Percentiles rank a stretch among this genome's conserved stretches.
Conservation (phyloP, 1,139 yeast species). For the Debaryomycetaceae sp. region DNA sequence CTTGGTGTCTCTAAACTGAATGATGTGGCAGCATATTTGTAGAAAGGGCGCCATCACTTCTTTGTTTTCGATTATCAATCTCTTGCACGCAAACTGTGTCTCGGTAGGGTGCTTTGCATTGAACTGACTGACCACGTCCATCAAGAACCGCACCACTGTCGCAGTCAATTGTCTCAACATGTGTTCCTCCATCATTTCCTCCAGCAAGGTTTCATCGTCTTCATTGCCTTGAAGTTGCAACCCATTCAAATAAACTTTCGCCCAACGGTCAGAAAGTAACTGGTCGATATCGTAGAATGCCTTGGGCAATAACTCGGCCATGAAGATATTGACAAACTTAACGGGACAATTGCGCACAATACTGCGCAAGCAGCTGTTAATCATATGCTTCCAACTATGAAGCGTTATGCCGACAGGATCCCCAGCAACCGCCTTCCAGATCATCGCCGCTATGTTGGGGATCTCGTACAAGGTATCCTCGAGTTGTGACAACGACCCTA, state of each 20-base stretch:
- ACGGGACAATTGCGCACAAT: constrained; percentile 87
- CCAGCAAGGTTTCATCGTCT: constrained; percentile 83
- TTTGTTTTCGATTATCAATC: constrained; percentile 60
- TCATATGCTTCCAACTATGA: constrained; percentile 97
- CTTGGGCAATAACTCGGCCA: constrained; percentile 74
- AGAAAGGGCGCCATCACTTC: constrained; percentile 76
- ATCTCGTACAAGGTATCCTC: constrained; percentile 87
- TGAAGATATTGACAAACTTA: constrained; percentile 59
- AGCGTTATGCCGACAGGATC: constrained; percentile 83
- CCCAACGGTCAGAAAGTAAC: constrained; percentile 72
- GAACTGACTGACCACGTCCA: constrained; percentile 82
- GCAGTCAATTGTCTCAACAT: constrained; percentile 89
- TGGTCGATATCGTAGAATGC: constrained; percentile 70
- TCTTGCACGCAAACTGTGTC: constrained; percentile 61
- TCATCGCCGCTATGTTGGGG: constrained; percentile 68
- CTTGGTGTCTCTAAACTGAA: constrained; percentile 81
- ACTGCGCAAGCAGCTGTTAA: constrained; percentile 81
- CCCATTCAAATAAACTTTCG: constrained; percentile 63
- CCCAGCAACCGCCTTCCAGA: constrained; percentile 86
- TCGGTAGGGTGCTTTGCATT: constrained; percentile 44
- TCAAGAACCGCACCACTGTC: constrained; percentile 81
- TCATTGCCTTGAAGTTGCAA: constrained; percentile 63
- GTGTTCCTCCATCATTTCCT: constrained; percentile 98
- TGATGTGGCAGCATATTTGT: constrained; percentile 69
- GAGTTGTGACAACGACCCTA: constrained; percentile 85